Base-by-base conservation (phyloP, 345 rosid species). In the Lepidium sativum region DNA sequence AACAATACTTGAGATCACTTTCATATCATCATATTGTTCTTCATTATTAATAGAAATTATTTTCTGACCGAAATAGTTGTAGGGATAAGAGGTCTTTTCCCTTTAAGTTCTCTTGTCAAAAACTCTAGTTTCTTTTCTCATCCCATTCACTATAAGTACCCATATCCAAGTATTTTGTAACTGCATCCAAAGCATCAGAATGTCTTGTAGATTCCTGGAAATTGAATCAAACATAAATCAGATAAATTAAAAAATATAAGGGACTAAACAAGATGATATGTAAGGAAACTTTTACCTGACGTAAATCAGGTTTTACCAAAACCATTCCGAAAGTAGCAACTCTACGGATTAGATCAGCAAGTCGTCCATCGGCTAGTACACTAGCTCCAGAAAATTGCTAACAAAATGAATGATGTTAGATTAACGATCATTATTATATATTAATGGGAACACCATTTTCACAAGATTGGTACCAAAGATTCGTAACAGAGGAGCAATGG, bases 261-360 rank as follows among this genome's bases (percentile, higher is more conserved):
- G 23, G 3, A 18, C 20, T 5, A 3, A 55, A 42, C 10, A 9
- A 31, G 27, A 10, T 1, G 3, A 41, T 14, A 40, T 29, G 2
- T 20, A 20, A n/a, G 50, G 17, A 51, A 50, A 31, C 5, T 5
- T 14, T 61, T 74, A 89, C 98, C 98, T 92, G 97, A 9, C 97
- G 97, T 83, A 92, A 82, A 70, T 92, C 99, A 23, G 90, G 94
- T 87, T 92, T 92, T 84, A 90, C 84, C 65, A 92, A 77, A 60
- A 84, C 90, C 90, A 90, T 84, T 13, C 99, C 96, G 67, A 92
- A 90, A 1, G 95, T 84, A 67, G 88, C 78, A 77, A 87, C 97
- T 79, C 88, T 87, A 47, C 99, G 82, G 60, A 94, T 94, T 39
- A 94, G 78, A 75, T 94, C 99, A 75, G 90, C 95, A 53, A 94